Evolutionary conservation across 2,329 filamentous ascomycete species (phyloP).

Genomic region (Neurospora crassa): DNA sequence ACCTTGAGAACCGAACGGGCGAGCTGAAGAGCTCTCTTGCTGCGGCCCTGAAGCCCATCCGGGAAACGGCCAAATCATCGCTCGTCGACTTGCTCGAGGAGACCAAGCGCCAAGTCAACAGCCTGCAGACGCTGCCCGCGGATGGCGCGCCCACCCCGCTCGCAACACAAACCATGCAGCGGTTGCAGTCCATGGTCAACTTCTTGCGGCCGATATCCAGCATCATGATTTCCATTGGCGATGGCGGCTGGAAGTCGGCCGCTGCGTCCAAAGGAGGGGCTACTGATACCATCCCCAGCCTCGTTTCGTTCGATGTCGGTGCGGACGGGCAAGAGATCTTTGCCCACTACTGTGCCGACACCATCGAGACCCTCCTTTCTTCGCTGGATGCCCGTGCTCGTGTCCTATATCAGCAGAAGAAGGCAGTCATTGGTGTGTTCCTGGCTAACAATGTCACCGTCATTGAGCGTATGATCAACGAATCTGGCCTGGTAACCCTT

Average conservation of each 20-base stretch:
- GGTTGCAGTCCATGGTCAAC: slow-evolving; percentile 76
- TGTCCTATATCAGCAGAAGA: slow-evolving; percentile 58
- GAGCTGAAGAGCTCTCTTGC: slow-evolving; percentile 77
- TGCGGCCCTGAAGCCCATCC: slow-evolving; percentile 77
- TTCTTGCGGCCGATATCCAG: slow-evolving; percentile 81
- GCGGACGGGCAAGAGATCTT: slow-evolving; percentile 85
- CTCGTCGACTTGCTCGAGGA: slow-evolving; percentile 78
- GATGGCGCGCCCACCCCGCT: slow-evolving; percentile 73
- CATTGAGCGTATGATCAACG: slow-evolving; percentile 73
- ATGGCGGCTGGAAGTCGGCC: slow-evolving; percentile 73
- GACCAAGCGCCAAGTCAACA: slow-evolving; percentile 58
- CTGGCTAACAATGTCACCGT: slow-evolving; percentile 80
- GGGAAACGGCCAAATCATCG: slow-evolving; percentile 84
- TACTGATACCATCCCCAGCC: slow-evolving; percentile 55
- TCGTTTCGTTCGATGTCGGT: slow-evolving; percentile 75
- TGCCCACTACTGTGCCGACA: slow-evolving; percentile 81
- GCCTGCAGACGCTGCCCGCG: slow-evolving; percentile 57
- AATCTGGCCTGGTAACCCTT: slow-evolving; percentile 67
- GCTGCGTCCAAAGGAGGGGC: slow-evolving; percentile 42
- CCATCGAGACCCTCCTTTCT: slow-evolving; percentile 69
- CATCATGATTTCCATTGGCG: slow-evolving; percentile 84
- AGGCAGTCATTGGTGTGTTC: slow-evolving; percentile 76
- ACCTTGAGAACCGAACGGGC: slow-evolving; percentile 72
- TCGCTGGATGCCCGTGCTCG: slow-evolving; percentile 68
- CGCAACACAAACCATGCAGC: slow-evolving; percentile 75